phyloP scores from a whole-genome alignment of 208 protist genomes.

The Perkinsela sp. region DNA sequence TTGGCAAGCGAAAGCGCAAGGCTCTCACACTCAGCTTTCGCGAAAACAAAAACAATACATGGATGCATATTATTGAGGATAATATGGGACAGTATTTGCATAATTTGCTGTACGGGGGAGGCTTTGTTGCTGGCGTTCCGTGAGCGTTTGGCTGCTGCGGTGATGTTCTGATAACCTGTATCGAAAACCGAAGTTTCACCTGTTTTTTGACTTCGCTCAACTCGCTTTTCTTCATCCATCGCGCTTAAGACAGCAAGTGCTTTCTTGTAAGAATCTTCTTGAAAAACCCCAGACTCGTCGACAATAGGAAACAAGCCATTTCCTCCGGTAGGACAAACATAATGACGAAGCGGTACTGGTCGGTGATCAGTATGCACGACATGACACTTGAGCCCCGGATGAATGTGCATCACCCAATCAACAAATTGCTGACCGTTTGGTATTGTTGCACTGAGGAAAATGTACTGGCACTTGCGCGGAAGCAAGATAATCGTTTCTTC shows the following conservation, averaged over 20 bases:
- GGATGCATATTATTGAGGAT: constrained; percentile 87
- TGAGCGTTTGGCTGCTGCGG: constrained; percentile 2
- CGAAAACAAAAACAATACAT: constrained; percentile 95
- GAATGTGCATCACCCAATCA: constrained; percentile 90
- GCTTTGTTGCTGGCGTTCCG: constrained; percentile 3
- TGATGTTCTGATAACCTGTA: constrained; percentile 8
- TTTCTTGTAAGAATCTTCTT: constrained; percentile 82
- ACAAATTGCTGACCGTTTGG: constrained; percentile 99
- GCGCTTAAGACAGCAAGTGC: constrained; percentile 57
- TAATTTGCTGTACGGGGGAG: constrained; percentile 22
- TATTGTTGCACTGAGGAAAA: constrained; percentile 99
- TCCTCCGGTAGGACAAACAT: constrained; percentile 83
- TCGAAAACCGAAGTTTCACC: not conserved
- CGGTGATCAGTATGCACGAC: constrained; percentile 97
- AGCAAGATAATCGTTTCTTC: constrained; percentile 99
- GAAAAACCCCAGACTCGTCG: constrained; percentile 75
- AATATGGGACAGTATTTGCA: constrained; percentile 82
- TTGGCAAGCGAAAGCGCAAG: constrained; percentile 69
- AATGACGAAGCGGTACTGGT: constrained; percentile 96
- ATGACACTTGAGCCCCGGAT: constrained; percentile 81
- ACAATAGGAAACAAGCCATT: constrained; percentile 86
- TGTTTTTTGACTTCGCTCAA: constrained; percentile 1
- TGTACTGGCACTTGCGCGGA: constrained; percentile 84
- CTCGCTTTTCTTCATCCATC: constrained; percentile 6
- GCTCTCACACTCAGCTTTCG: constrained; percentile 86